These are phyloP conservation scores for Lyophyllum semitale DNA, from an alignment of 768 basidiomycete genomes.

Conservation along the genomic window DNA sequence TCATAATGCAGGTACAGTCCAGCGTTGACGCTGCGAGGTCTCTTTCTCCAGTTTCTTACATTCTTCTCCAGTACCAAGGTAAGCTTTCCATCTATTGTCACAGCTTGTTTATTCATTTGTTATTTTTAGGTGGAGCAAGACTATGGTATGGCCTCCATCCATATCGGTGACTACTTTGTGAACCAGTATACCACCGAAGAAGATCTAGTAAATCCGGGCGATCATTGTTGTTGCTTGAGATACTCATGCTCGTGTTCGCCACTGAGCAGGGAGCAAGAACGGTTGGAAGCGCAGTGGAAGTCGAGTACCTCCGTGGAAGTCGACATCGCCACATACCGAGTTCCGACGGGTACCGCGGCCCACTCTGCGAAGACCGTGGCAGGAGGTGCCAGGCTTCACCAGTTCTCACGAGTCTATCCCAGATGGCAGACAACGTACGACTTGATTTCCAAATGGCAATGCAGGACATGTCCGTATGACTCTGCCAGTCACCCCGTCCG, in stretches of 20 bases:
- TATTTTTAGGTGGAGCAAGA: conserved; percentile 12
- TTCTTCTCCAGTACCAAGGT: conserved; percentile 20
- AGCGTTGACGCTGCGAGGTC: conserved; percentile 44
- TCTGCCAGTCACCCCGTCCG: conserved; percentile 31
- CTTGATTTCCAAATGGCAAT: conserved; percentile 29
- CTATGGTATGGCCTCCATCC: conserved; percentile 10
- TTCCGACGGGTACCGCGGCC: too few relatives aligned
- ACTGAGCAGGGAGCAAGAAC: too few relatives aligned
- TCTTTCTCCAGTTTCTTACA: conserved; percentile 34
- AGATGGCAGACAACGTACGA: conserved; percentile 28
- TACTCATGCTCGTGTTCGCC: too few relatives aligned
- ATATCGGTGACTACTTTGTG: conserved; percentile 15
- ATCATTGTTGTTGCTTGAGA: too few relatives aligned
- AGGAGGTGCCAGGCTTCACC: too few relatives aligned
- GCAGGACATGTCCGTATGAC: conserved; percentile 38
- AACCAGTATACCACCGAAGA: conserved; percentile 24
- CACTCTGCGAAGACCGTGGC: too few relatives aligned
- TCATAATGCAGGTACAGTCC: conserved; percentile 36
- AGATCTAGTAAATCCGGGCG: too few relatives aligned
- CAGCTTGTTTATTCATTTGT: background rate
- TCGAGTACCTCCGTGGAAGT: conserved; percentile 21
- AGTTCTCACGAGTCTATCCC: conserved; percentile 18
- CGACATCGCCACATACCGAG: conserved; percentile 7
- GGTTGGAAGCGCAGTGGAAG: too few relatives aligned
- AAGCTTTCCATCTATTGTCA: background rate